Percentiles rank a stretch among this genome's conserved stretches.
phyloP scores from a whole-genome alignment of 139 green algal genomes.

The Volvox reticuliferus region DNA sequence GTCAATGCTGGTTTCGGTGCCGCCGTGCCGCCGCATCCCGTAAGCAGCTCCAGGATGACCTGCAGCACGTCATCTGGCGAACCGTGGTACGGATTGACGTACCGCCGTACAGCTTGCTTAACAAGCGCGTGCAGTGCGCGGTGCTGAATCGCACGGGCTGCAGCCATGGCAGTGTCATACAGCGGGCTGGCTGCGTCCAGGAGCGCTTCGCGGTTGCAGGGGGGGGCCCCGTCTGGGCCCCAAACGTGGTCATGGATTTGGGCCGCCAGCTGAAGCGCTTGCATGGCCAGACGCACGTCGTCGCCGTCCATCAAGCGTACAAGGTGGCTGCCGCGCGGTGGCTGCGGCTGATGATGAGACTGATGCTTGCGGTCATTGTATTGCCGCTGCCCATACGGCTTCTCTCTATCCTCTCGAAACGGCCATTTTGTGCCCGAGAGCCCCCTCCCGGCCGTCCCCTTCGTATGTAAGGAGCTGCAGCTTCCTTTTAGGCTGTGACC shows the following conservation, averaged over 20 bases:
- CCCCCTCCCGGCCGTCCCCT: neutral
- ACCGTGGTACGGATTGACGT: constrained; percentile 1
- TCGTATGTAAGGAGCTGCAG: neutral
- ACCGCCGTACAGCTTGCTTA: constrained; percentile 19
- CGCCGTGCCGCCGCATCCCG: neutral
- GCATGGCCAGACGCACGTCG: neutral
- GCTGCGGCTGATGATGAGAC: neutral
- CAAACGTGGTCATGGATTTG: constrained; percentile 20
- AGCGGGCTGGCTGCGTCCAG: neutral
- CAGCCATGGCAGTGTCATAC: neutral
- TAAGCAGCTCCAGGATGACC: constrained; percentile 20
- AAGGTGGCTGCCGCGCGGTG: neutral
- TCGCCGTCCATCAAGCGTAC: neutral
- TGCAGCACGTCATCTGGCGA: neutral
- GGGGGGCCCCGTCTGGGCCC: neutral
- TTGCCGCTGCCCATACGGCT: neutral
- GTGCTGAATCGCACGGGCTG: neutral
- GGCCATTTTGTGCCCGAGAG: too few relatives aligned
- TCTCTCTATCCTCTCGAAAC: neutral
- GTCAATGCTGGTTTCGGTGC: neutral
- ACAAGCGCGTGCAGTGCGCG: constrained; percentile 7
- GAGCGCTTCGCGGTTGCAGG: neutral
- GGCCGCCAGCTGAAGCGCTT: constrained; percentile 1
- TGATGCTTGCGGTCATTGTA: neutral
- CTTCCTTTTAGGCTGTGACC: neutral